A percentile compares a stretch with the other conserved stretches of the same genome.
Evolutionary conservation across 2,329 filamentous ascomycete genomes (phyloP).

Genomic region (Ophioceras dolichostomum): DNA sequence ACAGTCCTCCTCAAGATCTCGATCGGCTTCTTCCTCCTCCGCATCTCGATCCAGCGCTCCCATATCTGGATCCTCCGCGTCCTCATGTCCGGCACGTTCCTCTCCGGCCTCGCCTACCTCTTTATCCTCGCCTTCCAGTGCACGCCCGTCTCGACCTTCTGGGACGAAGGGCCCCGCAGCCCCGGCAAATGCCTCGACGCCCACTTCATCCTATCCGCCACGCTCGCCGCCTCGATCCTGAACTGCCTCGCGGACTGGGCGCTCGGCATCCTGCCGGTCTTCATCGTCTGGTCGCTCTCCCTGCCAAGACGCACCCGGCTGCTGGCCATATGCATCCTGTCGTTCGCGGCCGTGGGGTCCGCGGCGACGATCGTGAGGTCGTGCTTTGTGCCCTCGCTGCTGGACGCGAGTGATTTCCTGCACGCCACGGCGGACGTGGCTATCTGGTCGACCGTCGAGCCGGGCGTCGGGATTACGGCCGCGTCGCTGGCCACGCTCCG

Average conservation of each 20-base stretch:
- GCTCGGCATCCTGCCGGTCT: conserved; percentile 24
- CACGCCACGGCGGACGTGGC: conserved; percentile 29
- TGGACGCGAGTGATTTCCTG: conserved; percentile 25
- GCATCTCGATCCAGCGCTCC: conserved; percentile 14
- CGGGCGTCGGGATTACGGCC: conserved; percentile 27
- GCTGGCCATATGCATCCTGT: conserved; percentile 15
- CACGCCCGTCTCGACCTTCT: conserved; percentile 17
- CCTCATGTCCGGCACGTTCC: conserved; percentile 15
- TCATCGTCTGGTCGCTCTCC: conserved; percentile 25
- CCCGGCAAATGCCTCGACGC: conserved; percentile 11
- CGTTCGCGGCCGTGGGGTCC: conserved; percentile 17
- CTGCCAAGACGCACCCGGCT: conserved; percentile 7
- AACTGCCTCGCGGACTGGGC: conserved; percentile 26
- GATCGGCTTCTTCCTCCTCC: conserved; percentile 24
- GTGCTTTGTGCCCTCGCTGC: conserved; percentile 23
- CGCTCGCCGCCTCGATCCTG: conserved; percentile 24
- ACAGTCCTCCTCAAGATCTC: conserved; percentile 23
- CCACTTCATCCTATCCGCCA: conserved; percentile 4
- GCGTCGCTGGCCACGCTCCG: conserved; percentile 25
- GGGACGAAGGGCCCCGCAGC: conserved; percentile 16
- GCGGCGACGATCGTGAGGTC: conserved; percentile 30
- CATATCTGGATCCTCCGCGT: conserved; percentile 20
- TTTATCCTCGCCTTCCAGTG: conserved; percentile 27
- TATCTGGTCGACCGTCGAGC: conserved; percentile 32
- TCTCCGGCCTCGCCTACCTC: conserved; percentile 23